Base-by-base conservation (phyloP, 1,284 basidiomycete genomes). In the Cystobasidium pallidum region DNA sequence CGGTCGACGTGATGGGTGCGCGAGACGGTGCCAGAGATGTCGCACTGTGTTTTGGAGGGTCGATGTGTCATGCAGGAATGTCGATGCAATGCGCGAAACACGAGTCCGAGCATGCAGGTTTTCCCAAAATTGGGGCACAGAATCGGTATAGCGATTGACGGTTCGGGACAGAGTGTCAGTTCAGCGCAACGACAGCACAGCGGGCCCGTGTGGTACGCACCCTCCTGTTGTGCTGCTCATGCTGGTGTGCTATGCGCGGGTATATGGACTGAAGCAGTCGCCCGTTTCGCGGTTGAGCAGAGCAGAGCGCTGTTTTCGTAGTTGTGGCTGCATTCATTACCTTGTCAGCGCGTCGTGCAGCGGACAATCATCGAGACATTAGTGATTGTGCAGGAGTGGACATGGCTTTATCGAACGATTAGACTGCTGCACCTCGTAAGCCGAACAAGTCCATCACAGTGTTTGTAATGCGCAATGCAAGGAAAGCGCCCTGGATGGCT, bases 201-300 rank as follows among this genome's bases (percentile, higher is more conserved):
- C 8, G 24, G 24, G n/a, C 36, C 6, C 8, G 17, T 6, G 49
- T 8, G 15, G 8, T 26, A 28, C 49, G 24, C 24, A 51, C 49
- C 49, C 15, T 51, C 21, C 21, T 24, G n/a, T n/a, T n/a, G 49
- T 28, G 26, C 49, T 26, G 21, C 49, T 51, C 49, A 51, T 51
- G 49, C n/a, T 51, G 49, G 26, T 24, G 15, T 51, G 49, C 21
- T 51, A 4, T 51, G 21, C 21, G 49, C 36, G 30, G 26, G 28
- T 24, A 21, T 57, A 57, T 36, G 15, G n/a, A 26, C 4, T 51
- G n/a, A 10, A 39, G 13, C 10, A 51, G n/a, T 24, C 49, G 28
- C 15, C 43, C 43, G 43, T 45, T 19, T 6, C 43, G n/a, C 43
- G 43, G 54, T 57, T 57, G 54, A 57, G 54, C 54, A 57, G 54